phyloP scores from a whole-genome alignment of 2,329 filamentous ascomycete genomes.

The Fusarium sp. region DNA sequence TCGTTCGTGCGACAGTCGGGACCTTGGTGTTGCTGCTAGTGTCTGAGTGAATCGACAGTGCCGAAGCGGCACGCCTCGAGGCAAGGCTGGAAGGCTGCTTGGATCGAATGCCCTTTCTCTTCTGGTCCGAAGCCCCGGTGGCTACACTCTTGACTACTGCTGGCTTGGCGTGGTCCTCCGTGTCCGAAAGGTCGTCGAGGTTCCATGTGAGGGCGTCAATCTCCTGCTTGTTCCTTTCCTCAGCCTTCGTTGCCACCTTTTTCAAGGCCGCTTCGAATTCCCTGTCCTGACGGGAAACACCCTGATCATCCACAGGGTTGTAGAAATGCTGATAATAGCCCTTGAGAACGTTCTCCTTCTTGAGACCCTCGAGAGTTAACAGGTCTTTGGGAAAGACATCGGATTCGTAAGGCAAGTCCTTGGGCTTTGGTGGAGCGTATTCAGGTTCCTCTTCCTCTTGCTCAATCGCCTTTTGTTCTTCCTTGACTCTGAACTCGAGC shows the following conservation, averaged over 20 bases:
- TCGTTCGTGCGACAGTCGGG: slow-evolving; percentile 16
- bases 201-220: slow-evolving; percentile 74
- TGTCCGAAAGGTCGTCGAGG: slow-evolving; percentile 58
- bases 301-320: slow-evolving; percentile 75
- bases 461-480: slow-evolving; percentile 59
- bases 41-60: slow-evolving; percentile 58
- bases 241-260: slow-evolving; percentile 66
- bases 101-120: slow-evolving; percentile 15
- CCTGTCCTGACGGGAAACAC: slow-evolving; percentile 71
- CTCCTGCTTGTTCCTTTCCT: slow-evolving; percentile 76
- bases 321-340: slow-evolving; percentile 72
- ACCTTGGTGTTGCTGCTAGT: slow-evolving; percentile 31
- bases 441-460: slow-evolving; percentile 77
- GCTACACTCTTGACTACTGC: slow-evolving; percentile 9
- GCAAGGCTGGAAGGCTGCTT: slow-evolving; percentile 47
- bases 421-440: slow-evolving; percentile 84
- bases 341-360: slow-evolving; percentile 69
- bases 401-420: slow-evolving; percentile 75
- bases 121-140: neutral
- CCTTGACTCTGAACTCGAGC: slow-evolving; percentile 73
- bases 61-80: slow-evolving; percentile 66
- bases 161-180: slow-evolving; percentile 50
- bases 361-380: slow-evolving; percentile 69
- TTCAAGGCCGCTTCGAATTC: slow-evolving; percentile 68
- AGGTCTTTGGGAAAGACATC: slow-evolving; percentile 73